Evolutionary conservation across 352 stramenopile species (phyloP).

Genomic region (Blastocystis sp.): DNA sequence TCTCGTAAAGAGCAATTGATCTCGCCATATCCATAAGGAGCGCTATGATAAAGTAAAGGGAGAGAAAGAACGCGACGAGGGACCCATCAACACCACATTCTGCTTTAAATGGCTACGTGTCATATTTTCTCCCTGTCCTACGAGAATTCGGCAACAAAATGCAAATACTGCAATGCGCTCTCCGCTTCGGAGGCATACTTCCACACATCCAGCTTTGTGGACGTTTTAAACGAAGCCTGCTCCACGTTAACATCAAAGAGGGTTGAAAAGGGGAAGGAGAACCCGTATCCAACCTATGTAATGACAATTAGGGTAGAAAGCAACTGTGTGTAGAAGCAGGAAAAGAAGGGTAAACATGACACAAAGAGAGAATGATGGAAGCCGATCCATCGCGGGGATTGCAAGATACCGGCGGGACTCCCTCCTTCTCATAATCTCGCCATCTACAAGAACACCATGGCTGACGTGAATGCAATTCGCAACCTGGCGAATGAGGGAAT

Average conservation of each 20-base stretch:
- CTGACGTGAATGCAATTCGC: conserved; percentile 36
- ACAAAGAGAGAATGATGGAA: too few species aligned
- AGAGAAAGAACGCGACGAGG: neutral
- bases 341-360: too few species aligned
- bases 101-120: neutral
- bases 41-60: neutral
- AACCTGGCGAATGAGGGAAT: conserved; percentile 47
- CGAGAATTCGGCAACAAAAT: neutral
- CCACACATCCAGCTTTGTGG: too few species aligned
- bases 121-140: neutral
- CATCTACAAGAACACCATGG: neutral
- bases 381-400: neutral
- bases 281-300: too few species aligned
- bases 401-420: neutral
- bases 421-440: neutral
- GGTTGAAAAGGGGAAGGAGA: too few species aligned
- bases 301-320: too few species aligned
- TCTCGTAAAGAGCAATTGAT: neutral
- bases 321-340: too few species aligned
- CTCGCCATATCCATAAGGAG: neutral
- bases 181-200: too few species aligned
- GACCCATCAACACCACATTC: neutral
- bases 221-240: too few species aligned
- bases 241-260: too few species aligned
- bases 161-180: too few species aligned